Percentiles rank a stretch among this genome's conserved stretches.
Conservation (phyloP, 2,329 filamentous ascomycete species). For the Fusarium sp. region DNA sequence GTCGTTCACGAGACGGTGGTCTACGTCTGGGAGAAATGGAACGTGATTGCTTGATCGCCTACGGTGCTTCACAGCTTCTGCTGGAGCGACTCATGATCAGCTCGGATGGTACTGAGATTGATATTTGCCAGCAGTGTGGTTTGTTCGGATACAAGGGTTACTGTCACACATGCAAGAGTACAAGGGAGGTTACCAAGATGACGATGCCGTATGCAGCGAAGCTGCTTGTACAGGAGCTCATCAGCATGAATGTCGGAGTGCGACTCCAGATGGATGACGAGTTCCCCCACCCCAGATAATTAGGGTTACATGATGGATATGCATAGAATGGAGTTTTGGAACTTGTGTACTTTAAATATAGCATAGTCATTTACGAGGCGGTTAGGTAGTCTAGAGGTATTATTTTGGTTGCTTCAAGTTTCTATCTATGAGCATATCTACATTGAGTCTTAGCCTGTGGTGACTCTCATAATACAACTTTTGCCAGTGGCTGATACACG, state of each 20-base stretch:
- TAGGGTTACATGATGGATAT: conserved; percentile 5
- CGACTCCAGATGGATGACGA: conserved; percentile 91
- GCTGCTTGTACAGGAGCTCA: conserved; percentile 91
- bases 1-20: conserved; percentile 90
- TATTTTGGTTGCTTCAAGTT: conserved; percentile 4
- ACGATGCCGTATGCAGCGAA: conserved; percentile 98
- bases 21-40: conserved; percentile 98
- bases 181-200: conserved; percentile 87
- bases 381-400: conserved; percentile 19
- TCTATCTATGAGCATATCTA: conserved; percentile 1
- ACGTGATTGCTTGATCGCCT: conserved; percentile 96
- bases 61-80: conserved; percentile 91
- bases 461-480: background rate
- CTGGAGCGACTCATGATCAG: conserved; percentile 95
- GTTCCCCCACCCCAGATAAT: conserved; percentile 74
- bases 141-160: conserved; percentile 96
- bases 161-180: conserved; percentile 92
- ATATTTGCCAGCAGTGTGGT: conserved; percentile 93
- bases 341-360: conserved; percentile 33
- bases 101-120: conserved; percentile 88
- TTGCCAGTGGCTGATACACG: background rate
- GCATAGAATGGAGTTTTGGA: conserved; percentile 32
- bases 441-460: background rate
- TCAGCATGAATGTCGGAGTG: conserved; percentile 99
- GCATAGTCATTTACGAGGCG: conserved; percentile 21